Base-by-base conservation (phyloP, 345 rosid species). In the Populus alba region DNA sequence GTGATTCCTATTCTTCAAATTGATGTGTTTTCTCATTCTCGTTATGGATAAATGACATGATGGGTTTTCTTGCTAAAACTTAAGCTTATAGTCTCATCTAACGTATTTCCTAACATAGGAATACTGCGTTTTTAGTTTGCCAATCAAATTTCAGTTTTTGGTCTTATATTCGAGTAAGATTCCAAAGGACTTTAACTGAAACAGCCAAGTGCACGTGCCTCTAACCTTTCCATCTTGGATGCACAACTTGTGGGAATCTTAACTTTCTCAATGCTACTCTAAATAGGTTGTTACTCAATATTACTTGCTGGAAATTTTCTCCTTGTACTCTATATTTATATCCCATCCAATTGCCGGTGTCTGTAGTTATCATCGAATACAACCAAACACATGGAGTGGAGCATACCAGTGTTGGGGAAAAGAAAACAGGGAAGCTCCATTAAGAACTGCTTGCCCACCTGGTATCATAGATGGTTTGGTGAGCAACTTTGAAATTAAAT, bases 401-500 rank as follows among this genome's bases (percentile, higher is more conserved):
- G 99, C 99, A 75, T 96, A 87, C 77, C 92, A 87, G n/a, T 92
- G 99, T 83, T 96, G 99, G 99, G 99, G 99, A n/a, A 91, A 88
- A 69, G 98, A 96, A 83, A 96, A 94, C 84, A 89, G 98, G 29
- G 99, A 94, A 81, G 94, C 93, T 23, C 91, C 99, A 1, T 25
- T 94, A 84, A 84, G 97, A 80, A 88, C 97, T 17, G 92, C 99
- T 31, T 92, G 97, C 71, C 99, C 99, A 55, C 99, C 99, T 3
- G 99, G 98, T 62, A 75, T 88, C 66, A 57, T 59, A 8, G 85
- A 91, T 77, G 99, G 96, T 41, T 38, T 89, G 17, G 94, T 92
- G 62, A 96, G 97, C 88, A 96, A 96, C 86, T 96, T 96, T 71
- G 99, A 96, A 87, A 90, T 96, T 5, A 96, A 92, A 81, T 81